These are phyloP conservation scores for Ogataea pignaliae DNA, from an alignment of 805 yeast genomes.

Conservation along the genomic window DNA sequence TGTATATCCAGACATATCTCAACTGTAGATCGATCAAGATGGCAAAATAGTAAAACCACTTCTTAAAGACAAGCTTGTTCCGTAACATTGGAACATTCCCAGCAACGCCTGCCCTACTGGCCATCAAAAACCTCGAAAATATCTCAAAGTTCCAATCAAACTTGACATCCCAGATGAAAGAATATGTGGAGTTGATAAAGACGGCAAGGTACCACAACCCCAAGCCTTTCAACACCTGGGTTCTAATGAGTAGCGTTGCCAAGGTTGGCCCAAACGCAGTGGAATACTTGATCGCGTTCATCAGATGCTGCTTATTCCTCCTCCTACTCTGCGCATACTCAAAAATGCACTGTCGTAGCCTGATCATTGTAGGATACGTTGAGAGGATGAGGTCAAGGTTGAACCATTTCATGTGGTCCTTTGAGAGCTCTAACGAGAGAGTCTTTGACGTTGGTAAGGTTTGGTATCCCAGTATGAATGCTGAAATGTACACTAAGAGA, in stretches of 20 bases:
- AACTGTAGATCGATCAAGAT: conserved; percentile 57
- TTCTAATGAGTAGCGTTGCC: conserved; percentile 25
- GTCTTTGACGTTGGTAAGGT: conserved; percentile 27
- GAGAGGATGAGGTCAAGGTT: conserved; percentile 29
- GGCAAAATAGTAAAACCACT: conserved; percentile 48
- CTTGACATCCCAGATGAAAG: conserved; percentile 84
- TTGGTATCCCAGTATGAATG: conserved; percentile 34
- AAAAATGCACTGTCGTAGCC: conserved; percentile 75
- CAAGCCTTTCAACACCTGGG: conserved; percentile 25
- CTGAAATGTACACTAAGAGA: conserved; percentile 51
- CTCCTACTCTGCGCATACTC: conserved; percentile 53
- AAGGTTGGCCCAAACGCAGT: conserved; percentile 56
- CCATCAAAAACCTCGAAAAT: conserved; percentile 32
- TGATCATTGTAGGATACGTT: conserved; percentile 61
- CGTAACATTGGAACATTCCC: conserved; percentile 22
- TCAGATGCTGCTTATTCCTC: conserved; percentile 49
- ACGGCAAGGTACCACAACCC: conserved; percentile 41
- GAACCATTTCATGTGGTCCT: conserved; percentile 24
- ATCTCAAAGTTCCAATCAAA: conserved; percentile 83
- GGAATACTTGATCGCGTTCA: conserved; percentile 72
- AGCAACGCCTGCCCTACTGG: conserved; percentile 4
- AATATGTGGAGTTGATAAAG: conserved; percentile 65
- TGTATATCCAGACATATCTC: conserved; percentile 74
- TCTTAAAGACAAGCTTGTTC: conserved; percentile 28
- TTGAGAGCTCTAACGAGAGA: conserved; percentile 24